phyloP scores from a whole-genome alignment of 768 basidiomycete genomes.

The Phylloporus arenicola region DNA sequence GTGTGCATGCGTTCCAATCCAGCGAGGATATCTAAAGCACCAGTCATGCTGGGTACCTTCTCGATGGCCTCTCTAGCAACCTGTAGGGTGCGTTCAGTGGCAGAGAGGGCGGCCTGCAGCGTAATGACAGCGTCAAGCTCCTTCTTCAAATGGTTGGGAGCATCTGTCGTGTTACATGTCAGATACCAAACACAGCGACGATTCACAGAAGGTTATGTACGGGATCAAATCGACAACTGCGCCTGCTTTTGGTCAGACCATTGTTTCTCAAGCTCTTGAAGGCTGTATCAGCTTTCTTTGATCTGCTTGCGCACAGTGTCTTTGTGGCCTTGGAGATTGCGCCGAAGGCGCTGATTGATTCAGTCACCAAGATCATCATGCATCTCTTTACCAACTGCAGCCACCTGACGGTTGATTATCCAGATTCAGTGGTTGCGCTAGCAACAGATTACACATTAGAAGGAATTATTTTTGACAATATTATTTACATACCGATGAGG shows the following conservation, averaged over 20 bases:
- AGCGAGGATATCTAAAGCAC: no score
- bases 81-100: background rate
- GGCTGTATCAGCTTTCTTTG: no score
- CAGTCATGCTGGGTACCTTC: background rate
- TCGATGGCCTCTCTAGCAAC: background rate
- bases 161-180: no score
- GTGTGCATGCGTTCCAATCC: no score
- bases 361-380: no score
- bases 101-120: background rate
- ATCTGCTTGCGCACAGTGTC: no score
- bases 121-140: no score
- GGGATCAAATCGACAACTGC: background rate
- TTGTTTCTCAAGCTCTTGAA: background rate
- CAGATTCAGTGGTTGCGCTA: background rate
- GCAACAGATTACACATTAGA: background rate
- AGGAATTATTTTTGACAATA: background rate
- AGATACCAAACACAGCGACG: no score
- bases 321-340: background rate
- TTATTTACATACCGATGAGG: background rate
- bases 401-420: background rate
- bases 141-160: no score
- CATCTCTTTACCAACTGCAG: background rate
- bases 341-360: background rate
- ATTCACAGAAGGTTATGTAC: background rate
- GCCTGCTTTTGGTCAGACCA: background rate